Base-by-base conservation (phyloP, 805 yeast species). In the Ogataea methanolica region DNA sequence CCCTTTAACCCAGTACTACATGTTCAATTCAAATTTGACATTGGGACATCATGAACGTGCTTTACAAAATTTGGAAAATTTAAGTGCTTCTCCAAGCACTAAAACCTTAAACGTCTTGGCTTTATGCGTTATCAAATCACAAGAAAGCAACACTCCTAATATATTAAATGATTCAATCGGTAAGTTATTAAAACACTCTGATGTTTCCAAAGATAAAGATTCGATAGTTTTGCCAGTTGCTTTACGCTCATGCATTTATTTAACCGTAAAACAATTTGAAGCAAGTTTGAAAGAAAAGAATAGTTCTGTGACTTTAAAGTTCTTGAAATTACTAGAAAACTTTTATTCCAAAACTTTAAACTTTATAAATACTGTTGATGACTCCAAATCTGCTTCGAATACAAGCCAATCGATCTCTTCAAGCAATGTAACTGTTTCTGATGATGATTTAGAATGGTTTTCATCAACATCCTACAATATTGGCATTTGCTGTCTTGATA, bases 1-100 rank as follows among this genome's bases (percentile, higher is more conserved):
- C 17, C 61, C 71, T 8, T 49, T 69, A 9, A 59, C 72, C 0
- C 68, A 64, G 41, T 61, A 69, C 39, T 59, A 68, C 43, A 45
- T 63, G 51, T 60, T 71, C 44, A 65, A 51, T 55, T 6, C 50
- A 41, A 33, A 39, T 58, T 14, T 42, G 54, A 62, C 41, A 53
- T 43, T 8, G 35, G 37, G 45, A 15, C 22, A 43, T 5, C 23
- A 40, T 3, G 17, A 15, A 7, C 37, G 39, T 3, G 39, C 43
- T 2, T 7, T 42, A 14, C 21, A 26, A 1, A 41, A 43, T 19
- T 39, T 57, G 16, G 45, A 42, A 6, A 41, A 29, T 12, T 29
- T 52, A n/a, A 39, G 38, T 4, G n/a, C 19, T 2, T 35, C 44
- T 6, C 42, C 45, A 16, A 39, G 40, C 36, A 1, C 42, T 5